Conservation (phyloP, 768 basidiomycete genomes). For the Rhizopogon vulgaris region DNA sequence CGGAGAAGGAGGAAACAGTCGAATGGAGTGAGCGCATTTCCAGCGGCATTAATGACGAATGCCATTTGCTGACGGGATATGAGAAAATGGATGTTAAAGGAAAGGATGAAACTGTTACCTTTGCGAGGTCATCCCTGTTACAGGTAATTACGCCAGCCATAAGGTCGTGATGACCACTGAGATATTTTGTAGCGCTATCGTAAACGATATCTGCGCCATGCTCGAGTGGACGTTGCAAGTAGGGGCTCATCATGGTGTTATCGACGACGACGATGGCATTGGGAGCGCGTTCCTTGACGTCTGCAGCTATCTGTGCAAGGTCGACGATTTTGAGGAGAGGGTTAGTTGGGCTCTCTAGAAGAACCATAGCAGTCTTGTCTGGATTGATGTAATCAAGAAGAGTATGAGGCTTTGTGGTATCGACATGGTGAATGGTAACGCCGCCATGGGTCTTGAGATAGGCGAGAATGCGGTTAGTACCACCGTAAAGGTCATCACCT, state of each 20-base stretch:
- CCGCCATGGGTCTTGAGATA: conserved; percentile 87
- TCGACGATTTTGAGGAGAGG: conserved; percentile 94
- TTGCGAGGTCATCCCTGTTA: conserved; percentile 84
- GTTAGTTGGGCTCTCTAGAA: conserved; percentile 96
- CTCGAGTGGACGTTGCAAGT: conserved; percentile 90
- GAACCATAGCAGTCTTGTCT: conserved; percentile 78
- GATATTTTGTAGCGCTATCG: conserved; percentile 96
- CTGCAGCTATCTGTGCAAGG: conserved; percentile 72
- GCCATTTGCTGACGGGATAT: conserved; percentile 61
- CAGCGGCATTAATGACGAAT: conserved; percentile 88
- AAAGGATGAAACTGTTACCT: conserved; percentile 38
- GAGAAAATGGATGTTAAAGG: neutral
- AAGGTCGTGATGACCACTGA: conserved; percentile 96
- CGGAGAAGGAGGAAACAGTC: conserved; percentile 95
- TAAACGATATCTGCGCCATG: conserved; percentile 97
- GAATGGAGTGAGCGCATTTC: conserved; percentile 91
- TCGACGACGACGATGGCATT: conserved; percentile 86
- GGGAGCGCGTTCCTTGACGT: conserved; percentile 78
- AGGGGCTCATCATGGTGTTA: conserved; percentile 99
- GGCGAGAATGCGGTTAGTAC: conserved; percentile 89
- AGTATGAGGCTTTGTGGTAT: conserved; percentile 72
- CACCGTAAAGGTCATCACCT: conserved; percentile 96
- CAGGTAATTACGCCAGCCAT: conserved; percentile 97
- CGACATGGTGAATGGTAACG: conserved; percentile 87
- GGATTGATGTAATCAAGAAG: conserved; percentile 60